Conservation (phyloP, 2,329 filamentous ascomycete species). For the Trichoderma arundinaceum region DNA sequence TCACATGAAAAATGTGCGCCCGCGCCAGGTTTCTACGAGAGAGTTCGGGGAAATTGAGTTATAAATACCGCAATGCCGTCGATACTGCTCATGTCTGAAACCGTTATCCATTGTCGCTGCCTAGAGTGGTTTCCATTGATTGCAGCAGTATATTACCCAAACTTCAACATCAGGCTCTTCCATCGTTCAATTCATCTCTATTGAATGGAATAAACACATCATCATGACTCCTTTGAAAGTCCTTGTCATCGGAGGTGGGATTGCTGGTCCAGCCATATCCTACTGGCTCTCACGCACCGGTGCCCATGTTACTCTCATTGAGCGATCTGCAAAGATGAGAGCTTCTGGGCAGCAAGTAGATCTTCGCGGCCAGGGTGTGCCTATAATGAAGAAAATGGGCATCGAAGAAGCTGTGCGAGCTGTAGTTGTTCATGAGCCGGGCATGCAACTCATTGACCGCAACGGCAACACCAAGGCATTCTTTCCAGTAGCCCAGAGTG, state of each 20-base stretch:
- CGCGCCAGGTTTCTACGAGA: not conserved
- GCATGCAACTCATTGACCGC: conserved; percentile 22
- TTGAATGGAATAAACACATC: not conserved
- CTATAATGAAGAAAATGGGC: conserved; percentile 21
- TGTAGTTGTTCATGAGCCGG: not conserved
- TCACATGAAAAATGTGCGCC: not conserved
- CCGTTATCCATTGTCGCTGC: not conserved
- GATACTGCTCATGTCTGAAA: no score
- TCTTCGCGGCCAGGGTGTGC: conserved; percentile 11
- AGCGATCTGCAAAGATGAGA: conserved; percentile 1
- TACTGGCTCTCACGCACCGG: conserved; percentile 22
- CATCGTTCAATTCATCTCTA: not conserved
- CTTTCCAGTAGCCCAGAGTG: conserved; percentile 2
- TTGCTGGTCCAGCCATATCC: conserved; percentile 8
- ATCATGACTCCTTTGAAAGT: conserved; percentile 10
- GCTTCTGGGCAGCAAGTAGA: conserved; percentile 15
- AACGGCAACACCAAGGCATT: conserved; percentile 14
- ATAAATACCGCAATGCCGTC: no score
- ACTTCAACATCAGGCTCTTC: no score
- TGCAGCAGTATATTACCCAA: no score
- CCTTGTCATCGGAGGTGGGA: conserved; percentile 2
- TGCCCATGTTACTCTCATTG: conserved; percentile 14
- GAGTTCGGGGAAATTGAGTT: not conserved
- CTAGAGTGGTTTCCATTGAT: no score
- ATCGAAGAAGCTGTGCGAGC: conserved; percentile 11